These are phyloP conservation scores for Penicillium taxi DNA, from an alignment of 495 filamentous ascomycete species.

Conservation along the genomic window DNA sequence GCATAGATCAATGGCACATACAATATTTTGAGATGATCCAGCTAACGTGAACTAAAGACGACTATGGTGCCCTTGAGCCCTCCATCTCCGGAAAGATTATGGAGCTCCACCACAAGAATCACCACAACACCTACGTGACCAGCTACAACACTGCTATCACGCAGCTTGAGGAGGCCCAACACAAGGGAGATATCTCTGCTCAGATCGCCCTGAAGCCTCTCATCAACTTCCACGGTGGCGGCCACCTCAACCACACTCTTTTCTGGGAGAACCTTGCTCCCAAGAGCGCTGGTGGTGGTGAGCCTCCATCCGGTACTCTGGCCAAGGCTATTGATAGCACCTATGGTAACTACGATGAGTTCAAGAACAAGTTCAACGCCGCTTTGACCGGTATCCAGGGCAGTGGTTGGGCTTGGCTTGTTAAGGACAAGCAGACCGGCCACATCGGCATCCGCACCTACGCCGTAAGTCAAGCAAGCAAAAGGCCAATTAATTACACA, in stretches of 20 bases:
- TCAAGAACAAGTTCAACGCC: conserved; percentile 70
- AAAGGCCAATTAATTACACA: background rate
- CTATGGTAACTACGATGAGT: conserved; percentile 63
- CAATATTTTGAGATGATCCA: background rate
- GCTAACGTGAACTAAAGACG: conserved; percentile 43
- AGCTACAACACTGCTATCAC: conserved; percentile 54
- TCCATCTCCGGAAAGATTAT: conserved; percentile 95
- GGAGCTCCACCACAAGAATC: conserved; percentile 73
- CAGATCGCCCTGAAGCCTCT: conserved; percentile 76
- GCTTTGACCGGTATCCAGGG: conserved; percentile 86
- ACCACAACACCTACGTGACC: conserved; percentile 66
- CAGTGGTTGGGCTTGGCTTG: conserved; percentile 91
- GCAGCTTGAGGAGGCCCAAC: conserved; percentile 50
- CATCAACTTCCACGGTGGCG: conserved; percentile 96
- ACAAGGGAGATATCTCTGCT: conserved; percentile 46
- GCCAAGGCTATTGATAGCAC: conserved; percentile 63
- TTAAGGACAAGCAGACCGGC: conserved; percentile 73
- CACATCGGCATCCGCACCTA: conserved; percentile 68
- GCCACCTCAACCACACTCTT: conserved; percentile 84
- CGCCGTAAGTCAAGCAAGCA: conserved; percentile 41
- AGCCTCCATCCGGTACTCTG: conserved; percentile 58
- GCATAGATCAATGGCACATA: background rate
- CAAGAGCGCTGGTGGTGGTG: conserved; percentile 62
- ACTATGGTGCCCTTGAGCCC: conserved; percentile 89
- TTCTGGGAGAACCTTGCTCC: conserved; percentile 94